These are phyloP conservation scores for Solanum dulcamara DNA, from an alignment of 257 asterid species.

Conservation along the genomic window DNA sequence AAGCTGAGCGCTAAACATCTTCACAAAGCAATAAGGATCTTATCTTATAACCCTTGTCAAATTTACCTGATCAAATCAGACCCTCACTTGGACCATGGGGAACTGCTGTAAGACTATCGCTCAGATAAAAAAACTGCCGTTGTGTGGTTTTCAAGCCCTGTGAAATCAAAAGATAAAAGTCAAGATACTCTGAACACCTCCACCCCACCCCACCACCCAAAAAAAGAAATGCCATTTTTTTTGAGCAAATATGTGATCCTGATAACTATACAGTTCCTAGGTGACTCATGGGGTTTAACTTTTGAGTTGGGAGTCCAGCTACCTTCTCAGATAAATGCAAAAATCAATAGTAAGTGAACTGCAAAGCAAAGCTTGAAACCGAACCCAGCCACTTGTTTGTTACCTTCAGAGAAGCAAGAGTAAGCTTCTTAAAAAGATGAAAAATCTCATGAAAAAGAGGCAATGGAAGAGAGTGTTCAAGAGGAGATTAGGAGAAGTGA, in stretches of 20 bases:
- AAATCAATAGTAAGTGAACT: neutral
- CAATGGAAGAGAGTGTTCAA: neutral
- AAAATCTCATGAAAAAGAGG: neutral
- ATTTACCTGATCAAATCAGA: neutral
- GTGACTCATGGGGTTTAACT: neutral
- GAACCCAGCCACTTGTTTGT: neutral
- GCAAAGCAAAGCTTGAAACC: neutral
- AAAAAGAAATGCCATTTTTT: neutral
- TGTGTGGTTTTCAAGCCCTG: neutral
- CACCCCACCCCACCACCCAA: too few relatives aligned
- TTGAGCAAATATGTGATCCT: neutral
- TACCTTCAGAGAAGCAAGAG: neutral
- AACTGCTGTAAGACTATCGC: neutral
- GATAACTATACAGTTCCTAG: neutral
- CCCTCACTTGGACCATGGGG: neutral
- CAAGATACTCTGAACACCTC: neutral
- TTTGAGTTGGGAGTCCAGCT: neutral
- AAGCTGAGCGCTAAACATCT: neutral
- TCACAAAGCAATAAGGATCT: neutral
- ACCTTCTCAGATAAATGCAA: neutral
- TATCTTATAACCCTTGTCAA: neutral
- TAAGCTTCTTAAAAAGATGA: neutral
- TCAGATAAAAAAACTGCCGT: neutral
- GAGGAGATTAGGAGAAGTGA: neutral
- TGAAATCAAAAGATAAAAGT: neutral